A percentile compares a stretch with the other conserved stretches of the same genome.
phyloP scores from a whole-genome alignment of 768 basidiomycete species.

The Suillus tomentosus region DNA sequence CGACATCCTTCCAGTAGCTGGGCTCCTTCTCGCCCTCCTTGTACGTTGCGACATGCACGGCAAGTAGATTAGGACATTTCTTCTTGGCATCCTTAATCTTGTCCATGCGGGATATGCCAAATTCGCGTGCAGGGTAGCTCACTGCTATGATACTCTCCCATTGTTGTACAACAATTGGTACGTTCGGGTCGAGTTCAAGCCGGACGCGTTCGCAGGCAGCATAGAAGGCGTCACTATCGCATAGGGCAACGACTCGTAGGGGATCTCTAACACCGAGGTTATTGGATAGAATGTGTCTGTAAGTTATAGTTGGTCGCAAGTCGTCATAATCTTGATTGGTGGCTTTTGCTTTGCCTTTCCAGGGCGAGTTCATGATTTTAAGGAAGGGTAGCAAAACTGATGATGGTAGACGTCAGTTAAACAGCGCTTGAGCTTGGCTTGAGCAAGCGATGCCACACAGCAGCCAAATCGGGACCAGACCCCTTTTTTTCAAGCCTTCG shows the following conservation, averaged over 20 bases:
- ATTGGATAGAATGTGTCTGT: slow-evolving; percentile 72
- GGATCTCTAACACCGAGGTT: slow-evolving; percentile 74
- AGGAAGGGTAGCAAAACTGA: neutral
- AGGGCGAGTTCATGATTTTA: slow-evolving; percentile 25
- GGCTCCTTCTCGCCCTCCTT: slow-evolving; percentile 85
- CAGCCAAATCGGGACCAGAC: neutral
- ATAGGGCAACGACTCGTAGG: slow-evolving; percentile 82
- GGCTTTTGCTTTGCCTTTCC: slow-evolving; percentile 63
- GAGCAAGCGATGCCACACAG: no score
- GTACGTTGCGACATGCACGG: slow-evolving; percentile 95
- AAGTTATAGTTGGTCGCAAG: slow-evolving; percentile 70
- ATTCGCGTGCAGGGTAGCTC: slow-evolving; percentile 92
- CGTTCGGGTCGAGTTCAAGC: slow-evolving; percentile 60
- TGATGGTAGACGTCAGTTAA: neutral
- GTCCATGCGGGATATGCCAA: slow-evolving; percentile 91
- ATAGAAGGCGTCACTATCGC: slow-evolving; percentile 88
- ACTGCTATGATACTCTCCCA: slow-evolving; percentile 93
- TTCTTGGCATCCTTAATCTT: slow-evolving; percentile 80
- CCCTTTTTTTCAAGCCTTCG: slow-evolving; percentile 23
- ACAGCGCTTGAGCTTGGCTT: no score
- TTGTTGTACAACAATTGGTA: slow-evolving; percentile 81
- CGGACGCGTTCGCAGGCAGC: slow-evolving; percentile 85
- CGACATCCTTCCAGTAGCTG: slow-evolving; percentile 88
- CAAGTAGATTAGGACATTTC: slow-evolving; percentile 79
- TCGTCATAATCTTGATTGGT: slow-evolving; percentile 54